phyloP scores from a whole-genome alignment of 129 eudicot genomes.

The Glebionis coronaria region DNA sequence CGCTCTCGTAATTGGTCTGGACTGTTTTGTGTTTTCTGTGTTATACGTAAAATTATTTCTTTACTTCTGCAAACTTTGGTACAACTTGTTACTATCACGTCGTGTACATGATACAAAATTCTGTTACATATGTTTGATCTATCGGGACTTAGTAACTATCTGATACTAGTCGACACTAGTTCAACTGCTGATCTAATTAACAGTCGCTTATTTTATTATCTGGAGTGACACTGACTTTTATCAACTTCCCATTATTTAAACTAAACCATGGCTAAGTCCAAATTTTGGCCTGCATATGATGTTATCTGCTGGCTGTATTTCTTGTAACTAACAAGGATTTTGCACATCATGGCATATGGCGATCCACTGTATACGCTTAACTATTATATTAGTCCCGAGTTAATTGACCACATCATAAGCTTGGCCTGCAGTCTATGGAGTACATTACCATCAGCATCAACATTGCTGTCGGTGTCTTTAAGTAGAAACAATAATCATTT shows the following conservation, averaged over 20 bases:
- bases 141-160: too few species aligned
- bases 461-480: slow-evolving; percentile 11
- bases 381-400: slow-evolving; percentile 1
- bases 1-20: background rate
- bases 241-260: background rate
- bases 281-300: slow-evolving; percentile 12
- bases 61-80: too few species aligned
- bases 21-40: background rate
- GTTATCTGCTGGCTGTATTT: background rate
- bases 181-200: too few species aligned
- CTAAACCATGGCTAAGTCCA: too few species aligned
- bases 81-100: too few species aligned
- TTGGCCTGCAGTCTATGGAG: slow-evolving; percentile 33
- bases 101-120: too few species aligned
- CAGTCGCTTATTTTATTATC: background rate
- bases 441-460: slow-evolving; percentile 7
- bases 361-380: slow-evolving; percentile 1
- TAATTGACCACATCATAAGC: slow-evolving; percentile 15
- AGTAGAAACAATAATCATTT: slow-evolving; percentile 22
- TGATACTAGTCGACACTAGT: too few species aligned
- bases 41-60: too few species aligned
- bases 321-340: slow-evolving; percentile 8
- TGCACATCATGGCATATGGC: slow-evolving; percentile 21
- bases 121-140: too few species aligned
- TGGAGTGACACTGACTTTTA: background rate